Evolutionary conservation across 305 asterid species (phyloP), one percentile per base, ranked within the genome.

Genomic region (Fraxinus xanthoxyloides): DNA sequence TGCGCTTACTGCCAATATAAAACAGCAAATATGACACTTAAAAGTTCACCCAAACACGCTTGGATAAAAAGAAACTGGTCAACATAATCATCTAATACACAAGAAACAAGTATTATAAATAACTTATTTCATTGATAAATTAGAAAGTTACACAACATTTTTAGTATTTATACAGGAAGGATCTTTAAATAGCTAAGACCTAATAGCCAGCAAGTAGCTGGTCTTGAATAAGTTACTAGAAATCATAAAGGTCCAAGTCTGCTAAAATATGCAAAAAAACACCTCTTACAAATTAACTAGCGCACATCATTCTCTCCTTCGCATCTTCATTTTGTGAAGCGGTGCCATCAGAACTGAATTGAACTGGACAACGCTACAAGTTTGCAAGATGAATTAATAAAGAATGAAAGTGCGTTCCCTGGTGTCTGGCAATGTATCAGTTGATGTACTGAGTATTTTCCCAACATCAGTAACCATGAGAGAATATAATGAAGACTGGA

Each of bases 181-280:
- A 79, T 63, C 46, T 32, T 59, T n/a, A 72, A 61, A 70, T 69
- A 54, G 82, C 13, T 73, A 78, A 51, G 34, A 34, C 65, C 69
- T 77, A 76, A 75, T 75, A 84, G 91, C 91, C 84, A 90, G 84
- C 87, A 82, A 83, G 88, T 72, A 84, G 89, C 85, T 90, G 83
- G 93, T 88, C 78, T 76, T 38, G 81, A 87, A 81, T 81, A 61
- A 69, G 79, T 85, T 54, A 77, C 32, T 77, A 61, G 72, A 70
- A 86, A 54, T 43, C 75, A 77, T 74, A 72, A 69, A 43, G 75
- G 75, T 76, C 34, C 15, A 10, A 26, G 67, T 63, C 82, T 24
- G n/a, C 40, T 36, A 81, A 65, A 69, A 51, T 84, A 85, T 70
- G 85, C 56, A 5, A 78, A 70, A 21, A 28, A 30, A 70, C 26